A percentile compares a stretch with the other conserved stretches of the same genome.
These are phyloP conservation scores for Sclerotinia sclerotiorum DNA, from an alignment of 2,329 filamentous ascomycete genomes.

Conservation along the genomic window DNA sequence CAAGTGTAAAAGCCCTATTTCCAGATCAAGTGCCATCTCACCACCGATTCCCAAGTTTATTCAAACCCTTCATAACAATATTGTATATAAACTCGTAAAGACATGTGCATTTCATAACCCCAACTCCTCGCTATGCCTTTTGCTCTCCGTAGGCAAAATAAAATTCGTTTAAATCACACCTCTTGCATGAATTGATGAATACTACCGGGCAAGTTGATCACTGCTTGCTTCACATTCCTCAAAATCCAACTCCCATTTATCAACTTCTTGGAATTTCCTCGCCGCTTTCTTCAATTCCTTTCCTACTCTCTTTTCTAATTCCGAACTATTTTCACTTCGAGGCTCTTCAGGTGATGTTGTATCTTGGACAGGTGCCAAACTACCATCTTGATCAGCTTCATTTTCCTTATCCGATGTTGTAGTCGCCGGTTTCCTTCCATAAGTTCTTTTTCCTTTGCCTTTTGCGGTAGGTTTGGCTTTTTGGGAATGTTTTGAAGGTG, in stretches of 20 bases:
- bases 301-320: slow-evolving; percentile 45
- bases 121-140: slow-evolving; percentile 14
- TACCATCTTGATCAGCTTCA: slow-evolving; percentile 44
- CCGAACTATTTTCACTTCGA: slow-evolving; percentile 41
- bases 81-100: not conserved
- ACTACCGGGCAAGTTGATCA: slow-evolving; percentile 18
- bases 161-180: not conserved
- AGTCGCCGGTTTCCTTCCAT: slow-evolving; percentile 43
- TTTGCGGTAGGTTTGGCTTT: slow-evolving; percentile 29
- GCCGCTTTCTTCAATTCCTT: slow-evolving; percentile 54
- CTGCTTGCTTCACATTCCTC: slow-evolving; percentile 61
- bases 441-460: slow-evolving; percentile 45
- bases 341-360: slow-evolving; percentile 41
- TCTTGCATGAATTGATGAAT: not conserved
- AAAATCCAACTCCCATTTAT: slow-evolving; percentile 66
- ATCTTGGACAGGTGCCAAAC: slow-evolving; percentile 47
- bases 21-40: not conserved
- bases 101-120: not conserved
- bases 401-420: slow-evolving; percentile 59
- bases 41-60: not conserved
- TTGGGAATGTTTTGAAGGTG: slow-evolving; percentile 2
- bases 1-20: not conserved
- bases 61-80: not conserved
- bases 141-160: not conserved
- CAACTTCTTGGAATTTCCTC: slow-evolving; percentile 67